Conservation (phyloP, 176 grass and related monocot species). For the Aegilops tauschii region DNA sequence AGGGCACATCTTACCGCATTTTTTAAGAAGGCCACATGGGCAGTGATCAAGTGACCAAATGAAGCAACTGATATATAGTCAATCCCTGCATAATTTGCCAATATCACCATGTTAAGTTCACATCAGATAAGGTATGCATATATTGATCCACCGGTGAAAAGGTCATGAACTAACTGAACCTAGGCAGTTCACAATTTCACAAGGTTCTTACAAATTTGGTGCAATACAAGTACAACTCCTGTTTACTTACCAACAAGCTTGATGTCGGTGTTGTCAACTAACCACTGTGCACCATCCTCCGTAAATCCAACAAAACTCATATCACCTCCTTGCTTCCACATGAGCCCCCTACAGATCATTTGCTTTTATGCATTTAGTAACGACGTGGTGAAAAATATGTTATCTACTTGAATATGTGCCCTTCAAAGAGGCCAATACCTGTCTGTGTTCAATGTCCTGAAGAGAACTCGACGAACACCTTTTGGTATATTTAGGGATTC, state of each 20-base stretch:
- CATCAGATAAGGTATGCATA: neutral
- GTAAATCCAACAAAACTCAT: slow-evolving; percentile 66
- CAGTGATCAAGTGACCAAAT: slow-evolving; percentile 64
- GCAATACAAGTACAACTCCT: neutral
- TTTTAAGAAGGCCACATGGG: slow-evolving; percentile 86
- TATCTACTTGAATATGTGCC: neutral
- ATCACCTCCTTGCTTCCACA: slow-evolving; percentile 69
- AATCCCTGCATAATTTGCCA: slow-evolving; percentile 47
- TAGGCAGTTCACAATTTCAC: neutral
- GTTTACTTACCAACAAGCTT: slow-evolving; percentile 70
- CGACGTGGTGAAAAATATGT: neutral
- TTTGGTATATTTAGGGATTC: slow-evolving; percentile 59
- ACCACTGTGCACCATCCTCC: slow-evolving; percentile 75
- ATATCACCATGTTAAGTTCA: neutral
- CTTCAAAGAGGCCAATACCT: slow-evolving; percentile 31
- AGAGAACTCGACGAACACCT: slow-evolving; percentile 76
- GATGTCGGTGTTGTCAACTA: slow-evolving; percentile 88
- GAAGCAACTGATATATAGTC: slow-evolving; percentile 80
- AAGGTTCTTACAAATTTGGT: neutral
- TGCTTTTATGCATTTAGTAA: neutral
- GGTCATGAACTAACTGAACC: neutral
- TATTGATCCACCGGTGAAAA: neutral
- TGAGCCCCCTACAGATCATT: slow-evolving; percentile 54
- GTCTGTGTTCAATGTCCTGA: slow-evolving; percentile 83
- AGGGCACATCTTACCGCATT: slow-evolving; percentile 49